Evolutionary conservation across 768 basidiomycete genomes (phyloP).

Genomic region (Trametes meyenii): DNA sequence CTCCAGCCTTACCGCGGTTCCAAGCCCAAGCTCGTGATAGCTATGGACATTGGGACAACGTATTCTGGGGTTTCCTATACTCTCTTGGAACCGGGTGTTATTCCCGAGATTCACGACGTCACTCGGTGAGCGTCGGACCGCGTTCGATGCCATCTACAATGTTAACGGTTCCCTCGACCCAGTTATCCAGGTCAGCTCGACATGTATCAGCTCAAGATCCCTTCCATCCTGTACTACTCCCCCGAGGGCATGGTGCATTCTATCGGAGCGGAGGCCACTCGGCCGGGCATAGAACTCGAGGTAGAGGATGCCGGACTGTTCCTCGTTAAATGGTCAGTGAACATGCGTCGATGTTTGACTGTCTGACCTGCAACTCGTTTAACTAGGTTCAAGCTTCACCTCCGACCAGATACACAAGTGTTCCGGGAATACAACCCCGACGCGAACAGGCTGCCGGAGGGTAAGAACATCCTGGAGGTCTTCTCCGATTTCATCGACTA

Average conservation of each 20-base stretch:
- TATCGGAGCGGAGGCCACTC: conserved; percentile 49
- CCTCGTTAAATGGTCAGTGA: conserved; percentile 24
- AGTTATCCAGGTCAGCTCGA: conserved; percentile 46
- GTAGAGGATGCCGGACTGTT: conserved; percentile 44
- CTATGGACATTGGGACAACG: conserved; percentile 57
- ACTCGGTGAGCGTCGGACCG: conserved; percentile 25
- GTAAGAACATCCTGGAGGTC: conserved; percentile 40
- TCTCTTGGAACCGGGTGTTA: conserved; percentile 39
- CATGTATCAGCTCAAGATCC: conserved; percentile 48
- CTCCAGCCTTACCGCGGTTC: conserved; percentile 5
- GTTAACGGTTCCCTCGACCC: background rate
- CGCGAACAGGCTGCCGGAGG: background rate
- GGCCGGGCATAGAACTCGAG: conserved; percentile 41
- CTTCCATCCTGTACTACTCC: conserved; percentile 51
- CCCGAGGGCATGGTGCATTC: conserved; percentile 41
- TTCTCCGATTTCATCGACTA: conserved; percentile 53
- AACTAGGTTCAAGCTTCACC: conserved; percentile 27
- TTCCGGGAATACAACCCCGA: background rate
- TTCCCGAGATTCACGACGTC: conserved; percentile 50
- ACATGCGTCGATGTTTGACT: background rate
- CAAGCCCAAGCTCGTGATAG: conserved; percentile 46
- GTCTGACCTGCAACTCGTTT: background rate
- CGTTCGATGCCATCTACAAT: background rate
- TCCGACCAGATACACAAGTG: conserved; percentile 16
- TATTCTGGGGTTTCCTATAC: conserved; percentile 52